Evolutionary conservation across 345 rosid species (phyloP).

Genomic region (Citrus trifoliata): DNA sequence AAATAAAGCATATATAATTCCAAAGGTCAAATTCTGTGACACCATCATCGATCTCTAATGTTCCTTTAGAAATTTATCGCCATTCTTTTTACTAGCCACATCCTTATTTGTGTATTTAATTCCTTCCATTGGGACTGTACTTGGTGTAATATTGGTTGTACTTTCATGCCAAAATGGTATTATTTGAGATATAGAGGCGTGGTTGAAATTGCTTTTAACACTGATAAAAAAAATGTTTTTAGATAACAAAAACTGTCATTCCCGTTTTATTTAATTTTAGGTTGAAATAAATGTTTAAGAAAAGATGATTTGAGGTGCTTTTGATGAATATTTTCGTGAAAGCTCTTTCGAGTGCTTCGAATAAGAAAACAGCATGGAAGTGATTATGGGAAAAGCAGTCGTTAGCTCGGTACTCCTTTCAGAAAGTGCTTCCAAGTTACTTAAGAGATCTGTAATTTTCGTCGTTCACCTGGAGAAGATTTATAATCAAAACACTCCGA

Average conservation of each 20-base stretch:
- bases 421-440: neutral
- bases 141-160: neutral
- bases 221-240: neutral
- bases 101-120: neutral
- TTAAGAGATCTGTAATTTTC: neutral
- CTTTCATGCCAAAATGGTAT: neutral
- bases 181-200: neutral
- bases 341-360: neutral
- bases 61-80: neutral
- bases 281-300: neutral
- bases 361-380: neutral
- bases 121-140: neutral
- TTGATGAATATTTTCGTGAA: neutral
- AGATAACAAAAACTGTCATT: neutral
- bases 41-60: slow-evolving; percentile 8
- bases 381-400: neutral
- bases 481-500: neutral
- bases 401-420: neutral
- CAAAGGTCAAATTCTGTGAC: slow-evolving; percentile 36
- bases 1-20: neutral
- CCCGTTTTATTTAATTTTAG: neutral
- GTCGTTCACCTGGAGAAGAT: too few species aligned
- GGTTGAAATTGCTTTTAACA: neutral
- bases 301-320: neutral
- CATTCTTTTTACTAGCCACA: neutral